These are phyloP conservation scores for Venustampulla echinocandica DNA, from an alignment of 495 filamentous ascomycete species.

Conservation along the genomic window DNA sequence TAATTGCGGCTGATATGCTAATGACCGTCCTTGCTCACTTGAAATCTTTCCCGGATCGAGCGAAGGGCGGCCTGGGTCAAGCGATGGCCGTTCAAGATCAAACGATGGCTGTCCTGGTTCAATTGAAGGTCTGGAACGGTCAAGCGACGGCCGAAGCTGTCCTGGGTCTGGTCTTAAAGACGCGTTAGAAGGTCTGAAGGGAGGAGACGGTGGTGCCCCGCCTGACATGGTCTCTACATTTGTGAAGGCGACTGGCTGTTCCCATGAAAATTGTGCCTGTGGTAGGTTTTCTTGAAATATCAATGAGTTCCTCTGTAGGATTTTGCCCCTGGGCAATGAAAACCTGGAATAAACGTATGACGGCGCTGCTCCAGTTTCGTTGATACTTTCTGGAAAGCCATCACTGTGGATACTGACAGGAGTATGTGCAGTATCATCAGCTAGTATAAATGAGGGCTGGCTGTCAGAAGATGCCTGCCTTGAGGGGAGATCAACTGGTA, in stretches of 20 bases:
- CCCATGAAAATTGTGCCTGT: conserved; percentile 22
- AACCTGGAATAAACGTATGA: conserved; percentile 83
- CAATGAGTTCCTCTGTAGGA: conserved; percentile 60
- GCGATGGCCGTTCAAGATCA: conserved; percentile 29
- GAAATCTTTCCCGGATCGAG: conserved; percentile 31
- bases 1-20: conserved; percentile 26
- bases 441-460: conserved; percentile 49
- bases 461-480: conserved; percentile 54
- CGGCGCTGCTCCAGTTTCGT: conserved; percentile 42
- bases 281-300: conserved; percentile 46
- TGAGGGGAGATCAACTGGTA: conserved; percentile 32
- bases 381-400: conserved; percentile 39
- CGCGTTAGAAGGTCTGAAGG: conserved; percentile 26
- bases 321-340: conserved; percentile 70
- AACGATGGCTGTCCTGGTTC: conserved; percentile 26
- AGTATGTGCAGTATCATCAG: conserved; percentile 52
- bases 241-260: conserved; percentile 45
- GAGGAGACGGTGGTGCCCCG: conserved; percentile 45
- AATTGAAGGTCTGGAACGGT: conserved; percentile 28
- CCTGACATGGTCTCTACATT: conserved; percentile 38
- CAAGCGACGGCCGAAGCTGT: conserved; percentile 29
- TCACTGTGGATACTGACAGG: conserved; percentile 58
- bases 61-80: conserved; percentile 39
- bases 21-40: conserved; percentile 26
- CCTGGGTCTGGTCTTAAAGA: conserved; percentile 29